phyloP scores from a whole-genome alignment of 2,329 filamentous ascomycete genomes.

The Hymenotorrendiella dingleyae region DNA sequence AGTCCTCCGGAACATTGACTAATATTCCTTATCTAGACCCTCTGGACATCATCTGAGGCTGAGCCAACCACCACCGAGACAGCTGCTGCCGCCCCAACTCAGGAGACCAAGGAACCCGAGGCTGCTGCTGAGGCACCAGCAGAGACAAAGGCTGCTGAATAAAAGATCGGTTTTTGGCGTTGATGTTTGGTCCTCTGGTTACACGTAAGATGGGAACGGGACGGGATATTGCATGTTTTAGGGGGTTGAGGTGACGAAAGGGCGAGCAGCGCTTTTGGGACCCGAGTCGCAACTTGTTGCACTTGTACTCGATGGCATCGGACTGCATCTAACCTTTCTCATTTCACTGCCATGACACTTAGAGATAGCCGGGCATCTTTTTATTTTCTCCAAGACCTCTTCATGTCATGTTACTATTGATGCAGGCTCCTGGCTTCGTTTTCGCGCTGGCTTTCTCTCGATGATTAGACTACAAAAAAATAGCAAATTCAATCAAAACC shows the following conservation, averaged over 20 bases:
- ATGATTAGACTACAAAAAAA: conserved; percentile 29
- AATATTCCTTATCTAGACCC: conserved; percentile 56
- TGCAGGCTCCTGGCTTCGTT: conserved; percentile 14
- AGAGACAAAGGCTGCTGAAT: conserved; percentile 30
- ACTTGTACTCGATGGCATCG: conserved; percentile 31
- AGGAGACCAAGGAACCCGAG: conserved; percentile 41
- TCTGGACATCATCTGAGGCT: conserved; percentile 98
- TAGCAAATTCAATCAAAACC: conserved; percentile 25
- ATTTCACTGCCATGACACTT: conserved; percentile 14
- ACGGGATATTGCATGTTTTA: conserved; percentile 28
- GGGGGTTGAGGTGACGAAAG: conserved; percentile 20
- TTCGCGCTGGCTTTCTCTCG: conserved; percentile 15
- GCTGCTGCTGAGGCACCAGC: conserved; percentile 39
- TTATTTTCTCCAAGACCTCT: conserved; percentile 12
- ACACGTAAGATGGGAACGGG: conserved; percentile 24
- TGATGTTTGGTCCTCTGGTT: conserved; percentile 29
- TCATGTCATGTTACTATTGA: conserved; percentile 12
- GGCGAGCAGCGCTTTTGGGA: conserved; percentile 25
- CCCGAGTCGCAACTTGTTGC: conserved; percentile 28
- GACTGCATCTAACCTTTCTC: conserved; percentile 22
- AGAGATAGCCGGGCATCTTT: conserved; percentile 15
- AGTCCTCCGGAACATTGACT: too few species aligned
- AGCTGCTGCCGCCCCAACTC: conserved; percentile 51
- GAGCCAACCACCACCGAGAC: conserved; percentile 64
- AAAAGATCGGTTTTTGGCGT: conserved; percentile 28